These are phyloP conservation scores for Heterobasidion annosum DNA, from an alignment of 1,284 basidiomycete genomes.

Conservation along the genomic window DNA sequence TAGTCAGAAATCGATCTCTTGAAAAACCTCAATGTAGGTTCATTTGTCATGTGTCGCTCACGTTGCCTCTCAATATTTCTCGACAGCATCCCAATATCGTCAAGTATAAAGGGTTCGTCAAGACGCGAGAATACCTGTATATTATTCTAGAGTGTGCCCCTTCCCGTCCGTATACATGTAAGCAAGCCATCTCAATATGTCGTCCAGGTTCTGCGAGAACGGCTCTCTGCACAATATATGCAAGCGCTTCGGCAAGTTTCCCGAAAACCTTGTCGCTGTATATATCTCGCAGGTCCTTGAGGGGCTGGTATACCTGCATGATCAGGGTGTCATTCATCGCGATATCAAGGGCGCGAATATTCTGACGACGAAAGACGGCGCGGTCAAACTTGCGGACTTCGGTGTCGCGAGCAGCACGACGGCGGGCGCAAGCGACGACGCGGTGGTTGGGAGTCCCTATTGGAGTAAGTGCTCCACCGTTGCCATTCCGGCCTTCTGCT, in stretches of 20 bases:
- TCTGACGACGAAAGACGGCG: slow-evolving; percentile 97
- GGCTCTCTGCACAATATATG: slow-evolving; percentile 92
- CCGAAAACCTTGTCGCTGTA: slow-evolving; percentile 91
- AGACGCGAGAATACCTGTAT: slow-evolving; percentile 89
- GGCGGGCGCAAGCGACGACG: slow-evolving; percentile 67
- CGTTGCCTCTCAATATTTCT: slow-evolving; percentile 1
- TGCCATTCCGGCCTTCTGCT: neutral
- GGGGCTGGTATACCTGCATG: slow-evolving; percentile 90
- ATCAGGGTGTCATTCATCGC: slow-evolving; percentile 97
- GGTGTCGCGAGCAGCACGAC: slow-evolving; percentile 74
- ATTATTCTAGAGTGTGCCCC: slow-evolving; percentile 82
- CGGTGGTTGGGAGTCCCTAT: slow-evolving; percentile 94
- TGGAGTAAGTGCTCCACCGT: slow-evolving; percentile 71
- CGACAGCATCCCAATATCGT: slow-evolving; percentile 87
- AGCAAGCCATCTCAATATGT: neutral
- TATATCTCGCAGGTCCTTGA: slow-evolving; percentile 94
- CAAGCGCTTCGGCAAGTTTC: slow-evolving; percentile 97
- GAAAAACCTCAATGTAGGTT: slow-evolving; percentile 83
- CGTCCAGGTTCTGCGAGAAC: slow-evolving; percentile 87
- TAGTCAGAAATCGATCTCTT: slow-evolving; percentile 96
- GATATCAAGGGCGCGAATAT: slow-evolving; percentile 99
- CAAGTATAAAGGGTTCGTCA: slow-evolving; percentile 97
- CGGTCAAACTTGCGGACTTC: slow-evolving; percentile 92
- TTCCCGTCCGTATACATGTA: neutral
- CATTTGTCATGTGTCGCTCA: slow-evolving; percentile 4